Base-by-base conservation (phyloP, 768 basidiomycete species). In the Mycena sanguinolenta region DNA sequence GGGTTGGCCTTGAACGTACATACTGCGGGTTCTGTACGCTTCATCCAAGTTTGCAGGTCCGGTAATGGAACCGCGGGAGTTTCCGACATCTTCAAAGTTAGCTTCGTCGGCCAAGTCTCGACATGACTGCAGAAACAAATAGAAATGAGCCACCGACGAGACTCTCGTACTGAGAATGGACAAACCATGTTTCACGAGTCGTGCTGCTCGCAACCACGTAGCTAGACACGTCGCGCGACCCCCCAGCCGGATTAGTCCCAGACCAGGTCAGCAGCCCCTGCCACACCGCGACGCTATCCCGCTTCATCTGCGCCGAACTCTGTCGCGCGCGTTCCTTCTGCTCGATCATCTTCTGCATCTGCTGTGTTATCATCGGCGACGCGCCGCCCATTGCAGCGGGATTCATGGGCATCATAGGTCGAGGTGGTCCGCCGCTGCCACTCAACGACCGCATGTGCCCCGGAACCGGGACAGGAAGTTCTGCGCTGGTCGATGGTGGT, bases 311-410 rank as follows among this genome's bases (percentile, higher is more conserved):
- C 4, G 52, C 65, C 25, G 42, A n/a, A 36, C 70, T 61, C 61
- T 73, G 79, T 16, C 81, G 70, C 7, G 73, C 74, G 19, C 79
- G 75, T 30, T 80, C 80, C 64, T 82, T 83, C 75, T 85, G 85
- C 58, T 90, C 88, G 6, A 82, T 73, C 72, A 85, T 67, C 71
- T 87, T 88, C 65, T 85, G 84, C 82, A 87, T 84, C 70, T 88
- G 89, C 32, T 34, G 44, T 69, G 74, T 55, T 17, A 67, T 58
- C 69, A 67, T 54, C 28, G 65, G 70, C 34, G 54, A 67, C 25
- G 61, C 16, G 3, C 59, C 16, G 3, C 59, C 58, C 73, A 74
- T 46, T 72, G 71, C 58, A 52, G 39, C 50, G 58, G 60, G 67
- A 69, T 69, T 70, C 65, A 55, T 68, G 49, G 62, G 63, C 25